phyloP scores from a whole-genome alignment of 345 rosid species.

The Populus nigra region DNA sequence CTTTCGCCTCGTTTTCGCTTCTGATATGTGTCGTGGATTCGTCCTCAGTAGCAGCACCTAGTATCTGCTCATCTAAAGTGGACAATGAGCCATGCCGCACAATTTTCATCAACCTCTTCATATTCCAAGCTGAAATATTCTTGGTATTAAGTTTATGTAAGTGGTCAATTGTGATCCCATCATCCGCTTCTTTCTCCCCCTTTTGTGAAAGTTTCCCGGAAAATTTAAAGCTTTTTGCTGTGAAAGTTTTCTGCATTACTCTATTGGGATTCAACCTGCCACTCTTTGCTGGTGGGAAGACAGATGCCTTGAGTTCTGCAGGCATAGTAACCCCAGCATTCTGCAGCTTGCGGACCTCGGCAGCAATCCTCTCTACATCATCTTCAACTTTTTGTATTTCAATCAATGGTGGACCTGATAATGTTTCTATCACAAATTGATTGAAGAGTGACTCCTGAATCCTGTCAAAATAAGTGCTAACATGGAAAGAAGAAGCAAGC shows the following conservation, averaged over 20 bases:
- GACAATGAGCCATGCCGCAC: conserved; percentile 68
- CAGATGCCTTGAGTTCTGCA: conserved; percentile 52
- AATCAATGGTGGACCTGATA: conserved; percentile 72
- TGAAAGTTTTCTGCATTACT: conserved; percentile 28
- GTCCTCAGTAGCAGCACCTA: conserved; percentile 44
- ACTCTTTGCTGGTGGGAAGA: conserved; percentile 37
- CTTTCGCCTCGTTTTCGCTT: conserved; percentile 80
- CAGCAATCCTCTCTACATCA: conserved; percentile 46
- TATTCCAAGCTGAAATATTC: conserved; percentile 94
- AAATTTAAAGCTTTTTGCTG: conserved; percentile 42
- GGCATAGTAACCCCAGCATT: conserved; percentile 62
- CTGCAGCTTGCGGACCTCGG: conserved; percentile 50
- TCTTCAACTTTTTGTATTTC: conserved; percentile 50
- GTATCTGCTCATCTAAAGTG: conserved; percentile 75
- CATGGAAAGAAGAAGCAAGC: conserved; percentile 84
- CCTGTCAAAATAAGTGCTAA: conserved; percentile 85
- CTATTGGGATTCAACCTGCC: conserved; percentile 24
- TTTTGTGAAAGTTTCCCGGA: conserved; percentile 33
- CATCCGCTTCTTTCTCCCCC: conserved; percentile 22
- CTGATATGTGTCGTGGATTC: conserved; percentile 56
- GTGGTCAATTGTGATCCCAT: conserved; percentile 55
- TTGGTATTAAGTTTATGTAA: conserved; percentile 65
- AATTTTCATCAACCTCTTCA: conserved; percentile 90
- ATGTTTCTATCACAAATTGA: conserved; percentile 77
- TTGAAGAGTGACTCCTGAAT: conserved; percentile 78